phyloP scores from a whole-genome alignment of 306 rosid species.

The Fagus sylvatica region DNA sequence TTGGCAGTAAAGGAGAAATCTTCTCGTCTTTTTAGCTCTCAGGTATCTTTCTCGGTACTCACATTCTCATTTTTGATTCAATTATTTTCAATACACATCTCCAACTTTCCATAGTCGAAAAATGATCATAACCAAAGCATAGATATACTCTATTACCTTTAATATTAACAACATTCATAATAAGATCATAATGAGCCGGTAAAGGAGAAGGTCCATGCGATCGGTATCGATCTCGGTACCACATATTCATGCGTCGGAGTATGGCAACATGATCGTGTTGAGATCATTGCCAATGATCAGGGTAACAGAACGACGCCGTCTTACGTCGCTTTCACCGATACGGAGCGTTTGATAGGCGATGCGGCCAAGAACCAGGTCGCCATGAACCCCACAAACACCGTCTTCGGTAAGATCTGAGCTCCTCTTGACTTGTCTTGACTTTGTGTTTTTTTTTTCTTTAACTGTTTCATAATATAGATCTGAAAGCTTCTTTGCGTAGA shows the following conservation, averaged over 20 bases:
- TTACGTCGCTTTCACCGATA: constrained; percentile 55
- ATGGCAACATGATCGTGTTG: constrained; percentile 69
- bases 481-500: background rate
- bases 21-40: background rate
- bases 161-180: no score
- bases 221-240: constrained; percentile 72
- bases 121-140: no score
- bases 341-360: constrained; percentile 63
- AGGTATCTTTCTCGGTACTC: constrained; percentile 10
- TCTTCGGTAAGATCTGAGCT: constrained; percentile 49
- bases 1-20: no score
- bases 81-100: no score
- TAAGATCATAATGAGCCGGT: constrained; percentile 68
- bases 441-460: no score
- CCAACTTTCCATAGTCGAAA: no score
- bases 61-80: background rate
- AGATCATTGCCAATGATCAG: constrained; percentile 70
- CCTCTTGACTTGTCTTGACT: background rate
- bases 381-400: constrained; percentile 65
- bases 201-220: constrained; percentile 74
- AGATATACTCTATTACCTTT: no score
- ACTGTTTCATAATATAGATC: no score
- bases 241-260: constrained; percentile 73
- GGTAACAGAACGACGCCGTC: constrained; percentile 76
- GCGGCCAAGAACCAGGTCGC: constrained; percentile 73